Conservation (phyloP, 768 basidiomycete genomes). For the Amanita muscaria region DNA sequence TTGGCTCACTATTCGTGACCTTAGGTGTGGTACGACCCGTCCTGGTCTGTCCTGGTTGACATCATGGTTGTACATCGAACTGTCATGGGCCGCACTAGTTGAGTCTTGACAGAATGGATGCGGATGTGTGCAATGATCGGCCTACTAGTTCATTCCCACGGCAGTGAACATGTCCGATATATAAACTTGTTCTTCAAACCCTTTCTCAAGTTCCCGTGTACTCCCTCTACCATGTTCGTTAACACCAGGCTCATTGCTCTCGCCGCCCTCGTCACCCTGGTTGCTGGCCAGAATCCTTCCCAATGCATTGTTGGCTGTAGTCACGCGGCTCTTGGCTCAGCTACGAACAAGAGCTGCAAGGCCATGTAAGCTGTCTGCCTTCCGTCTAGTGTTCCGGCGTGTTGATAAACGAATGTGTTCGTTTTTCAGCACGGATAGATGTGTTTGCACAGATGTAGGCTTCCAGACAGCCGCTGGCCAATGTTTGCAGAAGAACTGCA, state of each 20-base stretch:
- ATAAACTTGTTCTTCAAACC: too few species aligned
- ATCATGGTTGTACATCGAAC: too few species aligned
- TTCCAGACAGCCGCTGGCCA: slow-evolving; percentile 1
- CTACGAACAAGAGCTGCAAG: not conserved
- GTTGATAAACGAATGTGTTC: not conserved
- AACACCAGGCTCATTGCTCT: not conserved
- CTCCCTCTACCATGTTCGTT: too few species aligned
- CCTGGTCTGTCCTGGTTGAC: too few species aligned
- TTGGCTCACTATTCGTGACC: too few species aligned
- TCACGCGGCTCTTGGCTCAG: not conserved
- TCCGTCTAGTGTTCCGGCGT: not conserved
- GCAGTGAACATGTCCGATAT: too few species aligned
- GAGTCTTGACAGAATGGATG: too few species aligned
- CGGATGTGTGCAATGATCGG: too few species aligned
- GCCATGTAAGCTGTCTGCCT: not conserved
- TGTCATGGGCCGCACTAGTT: too few species aligned
- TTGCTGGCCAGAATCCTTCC: not conserved
- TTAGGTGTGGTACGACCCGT: too few species aligned
- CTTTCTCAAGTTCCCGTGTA: not conserved
- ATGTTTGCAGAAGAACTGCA: not conserved
- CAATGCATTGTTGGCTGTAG: not conserved
- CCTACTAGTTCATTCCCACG: too few species aligned
- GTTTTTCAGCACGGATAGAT: not conserved
- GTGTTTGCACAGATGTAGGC: not conserved
- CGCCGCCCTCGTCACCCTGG: not conserved